phyloP scores from a whole-genome alignment of 805 yeast species.

The Brettanomyces naardenensis region DNA sequence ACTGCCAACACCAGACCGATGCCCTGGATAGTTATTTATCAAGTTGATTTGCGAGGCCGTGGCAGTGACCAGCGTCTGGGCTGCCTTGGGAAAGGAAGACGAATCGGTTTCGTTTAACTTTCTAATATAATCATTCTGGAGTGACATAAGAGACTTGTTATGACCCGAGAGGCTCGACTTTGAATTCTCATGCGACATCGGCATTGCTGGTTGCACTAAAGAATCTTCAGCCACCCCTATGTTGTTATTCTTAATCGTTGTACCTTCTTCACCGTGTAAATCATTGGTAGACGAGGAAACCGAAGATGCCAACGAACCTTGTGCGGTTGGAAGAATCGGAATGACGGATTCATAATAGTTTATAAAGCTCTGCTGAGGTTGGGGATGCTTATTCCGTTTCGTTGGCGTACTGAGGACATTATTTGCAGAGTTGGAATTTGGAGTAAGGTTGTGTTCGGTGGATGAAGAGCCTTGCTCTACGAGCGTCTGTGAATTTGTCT shows the following conservation, averaged over 20 bases:
- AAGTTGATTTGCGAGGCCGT: conserved; percentile 22
- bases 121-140: conserved; percentile 19
- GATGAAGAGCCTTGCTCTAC: conserved; percentile 3
- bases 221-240: not conserved
- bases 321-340: conserved; percentile 21
- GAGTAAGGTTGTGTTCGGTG: not conserved
- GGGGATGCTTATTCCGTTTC: not conserved
- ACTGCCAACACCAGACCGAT: not conserved
- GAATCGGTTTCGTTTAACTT: conserved; percentile 25
- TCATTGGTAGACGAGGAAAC: conserved; percentile 1
- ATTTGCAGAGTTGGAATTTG: not conserved
- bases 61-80: conserved; percentile 17
- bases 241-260: not conserved
- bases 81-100: conserved; percentile 24
- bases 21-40: conserved; percentile 16
- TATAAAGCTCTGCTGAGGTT: conserved; percentile 12
- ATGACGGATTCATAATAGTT: conserved; percentile 26
- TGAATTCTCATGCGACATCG: not conserved
- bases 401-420: not conserved
- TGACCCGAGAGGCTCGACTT: not conserved
- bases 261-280: not conserved
- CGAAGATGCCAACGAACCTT: not conserved
- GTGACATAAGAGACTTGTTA: conserved; percentile 14
- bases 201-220: not conserved
- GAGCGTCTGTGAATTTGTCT: not conserved